These are phyloP conservation scores for Phytopythium boreale DNA, from an alignment of 352 stramenopile species.

Conservation along the genomic window DNA sequence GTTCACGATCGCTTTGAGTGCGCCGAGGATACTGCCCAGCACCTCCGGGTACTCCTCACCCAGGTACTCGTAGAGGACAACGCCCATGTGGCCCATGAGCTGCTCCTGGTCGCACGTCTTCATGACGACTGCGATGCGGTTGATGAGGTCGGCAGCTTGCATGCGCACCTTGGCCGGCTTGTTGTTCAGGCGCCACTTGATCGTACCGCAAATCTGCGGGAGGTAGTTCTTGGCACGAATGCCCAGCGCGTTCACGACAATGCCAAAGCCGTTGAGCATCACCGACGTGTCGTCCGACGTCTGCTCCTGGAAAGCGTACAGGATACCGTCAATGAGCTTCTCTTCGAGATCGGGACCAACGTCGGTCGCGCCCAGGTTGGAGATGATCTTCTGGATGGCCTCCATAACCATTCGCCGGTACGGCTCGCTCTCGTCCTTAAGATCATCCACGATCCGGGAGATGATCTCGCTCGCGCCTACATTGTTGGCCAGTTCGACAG, in stretches of 20 bases:
- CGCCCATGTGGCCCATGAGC: constrained; percentile 98
- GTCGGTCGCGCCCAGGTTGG: constrained; percentile 95
- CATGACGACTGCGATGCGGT: constrained; percentile 98
- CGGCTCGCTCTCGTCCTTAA: constrained; percentile 99
- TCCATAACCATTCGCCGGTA: constrained; percentile 99
- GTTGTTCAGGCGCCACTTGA: constrained; percentile 99
- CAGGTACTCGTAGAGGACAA: constrained; percentile 99
- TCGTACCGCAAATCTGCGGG: constrained; percentile 97
- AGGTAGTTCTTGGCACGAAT: constrained; percentile 98
- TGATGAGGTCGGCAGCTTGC: constrained; percentile 99
- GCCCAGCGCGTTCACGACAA: constrained; percentile 97
- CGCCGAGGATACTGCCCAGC: constrained; percentile 97
- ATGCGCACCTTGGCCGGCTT: constrained; percentile 98
- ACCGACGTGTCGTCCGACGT: constrained; percentile 92
- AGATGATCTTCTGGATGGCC: constrained; percentile 97
- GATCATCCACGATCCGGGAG: constrained; percentile 95
- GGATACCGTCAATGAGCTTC: constrained; percentile 98
- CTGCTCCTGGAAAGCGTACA: constrained; percentile 99
- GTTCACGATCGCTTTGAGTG: constrained; percentile 98
- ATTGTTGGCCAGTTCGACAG: constrained; percentile 98
- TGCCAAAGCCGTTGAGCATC: constrained; percentile 98
- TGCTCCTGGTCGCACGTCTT: constrained; percentile 98
- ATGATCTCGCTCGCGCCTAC: constrained; percentile 99
- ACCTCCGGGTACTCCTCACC: constrained; percentile 99
- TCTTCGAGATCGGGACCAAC: constrained; percentile 97